Percentiles rank a stretch among this genome's conserved stretches.
Evolutionary conservation across 2,329 filamentous ascomycete species (phyloP).

Genomic region (Fusarium sacchari): DNA sequence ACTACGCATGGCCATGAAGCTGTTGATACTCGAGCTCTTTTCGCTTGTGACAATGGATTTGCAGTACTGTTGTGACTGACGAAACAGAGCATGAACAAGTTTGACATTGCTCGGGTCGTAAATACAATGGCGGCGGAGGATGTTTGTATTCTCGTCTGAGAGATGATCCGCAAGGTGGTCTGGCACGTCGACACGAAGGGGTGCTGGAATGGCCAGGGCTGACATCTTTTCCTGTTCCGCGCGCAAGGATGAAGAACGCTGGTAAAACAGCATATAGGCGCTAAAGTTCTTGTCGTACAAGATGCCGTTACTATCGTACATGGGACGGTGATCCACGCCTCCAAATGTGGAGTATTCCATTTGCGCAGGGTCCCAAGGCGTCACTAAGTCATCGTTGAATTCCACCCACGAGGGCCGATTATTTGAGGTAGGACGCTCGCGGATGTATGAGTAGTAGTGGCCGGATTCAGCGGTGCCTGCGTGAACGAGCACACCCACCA

Average conservation of each 20-base stretch:
- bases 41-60: conserved; percentile 5
- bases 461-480: conserved; percentile 92
- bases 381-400: conserved; percentile 92
- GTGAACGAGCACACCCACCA: conserved; percentile 95
- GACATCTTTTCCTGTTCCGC: conserved; percentile 60
- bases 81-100: conserved; percentile 73
- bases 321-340: conserved; percentile 67
- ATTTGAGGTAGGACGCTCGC: conserved; percentile 73
- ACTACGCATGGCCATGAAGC: conserved; percentile 5
- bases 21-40: conserved; percentile 1
- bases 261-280: conserved; percentile 98
- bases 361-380: conserved; percentile 75
- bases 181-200: conserved; percentile 58
- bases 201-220: conserved; percentile 43
- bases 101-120: conserved; percentile 76
- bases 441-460: conserved; percentile 96
- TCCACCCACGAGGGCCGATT: conserved; percentile 77
- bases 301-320: conserved; percentile 57
- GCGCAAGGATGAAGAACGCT: conserved; percentile 75
- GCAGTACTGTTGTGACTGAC: conserved; percentile 62
- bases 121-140: conserved; percentile 81
- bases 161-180: conserved; percentile 67
- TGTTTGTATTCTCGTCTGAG: conserved; percentile 74
- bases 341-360: conserved; percentile 85
- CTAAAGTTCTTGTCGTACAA: conserved; percentile 78